Conservation (phyloP, 2,329 filamentous ascomycete species). For the Fusarium pseudograminearum region DNA sequence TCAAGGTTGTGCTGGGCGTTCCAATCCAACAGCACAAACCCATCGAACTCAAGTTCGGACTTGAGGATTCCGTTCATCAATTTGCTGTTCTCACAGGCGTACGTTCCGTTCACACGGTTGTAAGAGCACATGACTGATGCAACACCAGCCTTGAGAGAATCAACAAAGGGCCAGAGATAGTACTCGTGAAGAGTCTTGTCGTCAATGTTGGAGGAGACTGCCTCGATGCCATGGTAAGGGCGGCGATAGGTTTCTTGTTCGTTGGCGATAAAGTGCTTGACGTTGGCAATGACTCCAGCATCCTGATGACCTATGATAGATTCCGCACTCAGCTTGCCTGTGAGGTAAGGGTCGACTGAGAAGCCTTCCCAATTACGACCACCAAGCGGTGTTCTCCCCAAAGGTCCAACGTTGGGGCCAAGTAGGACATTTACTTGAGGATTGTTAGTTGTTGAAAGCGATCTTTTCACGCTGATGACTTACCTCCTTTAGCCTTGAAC, state of each 20-base stretch:
- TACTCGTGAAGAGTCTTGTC: constrained; percentile 74
- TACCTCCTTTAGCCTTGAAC: constrained; percentile 68
- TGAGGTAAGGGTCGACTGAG: constrained; percentile 76
- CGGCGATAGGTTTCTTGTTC: constrained; percentile 68
- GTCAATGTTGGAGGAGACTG: constrained; percentile 71
- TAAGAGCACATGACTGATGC: constrained; percentile 76
- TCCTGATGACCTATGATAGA: constrained; percentile 81
- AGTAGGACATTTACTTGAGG: constrained; percentile 71
- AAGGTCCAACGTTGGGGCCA: constrained; percentile 76
- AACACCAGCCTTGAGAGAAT: constrained; percentile 68
- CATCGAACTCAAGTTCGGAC: constrained; percentile 72
- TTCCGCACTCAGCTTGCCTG: constrained; percentile 77
- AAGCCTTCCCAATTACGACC: constrained; percentile 84
- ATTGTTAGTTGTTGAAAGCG: neutral
- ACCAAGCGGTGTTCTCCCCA: constrained; percentile 77
- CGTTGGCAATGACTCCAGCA: constrained; percentile 82
- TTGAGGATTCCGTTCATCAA: constrained; percentile 77
- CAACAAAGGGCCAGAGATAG: constrained; percentile 75
- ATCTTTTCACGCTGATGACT: constrained; percentile 46
- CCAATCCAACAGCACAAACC: constrained; percentile 78
- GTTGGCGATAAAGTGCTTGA: constrained; percentile 73
- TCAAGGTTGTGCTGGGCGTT: constrained; percentile 71
- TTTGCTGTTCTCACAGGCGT: constrained; percentile 79
- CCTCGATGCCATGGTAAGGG: constrained; percentile 59
- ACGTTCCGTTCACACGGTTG: constrained; percentile 78